A percentile compares a stretch with the other conserved stretches of the same genome.
Conservation (phyloP, 2,329 filamentous ascomycete genomes). For the Botrytis galanthina region DNA sequence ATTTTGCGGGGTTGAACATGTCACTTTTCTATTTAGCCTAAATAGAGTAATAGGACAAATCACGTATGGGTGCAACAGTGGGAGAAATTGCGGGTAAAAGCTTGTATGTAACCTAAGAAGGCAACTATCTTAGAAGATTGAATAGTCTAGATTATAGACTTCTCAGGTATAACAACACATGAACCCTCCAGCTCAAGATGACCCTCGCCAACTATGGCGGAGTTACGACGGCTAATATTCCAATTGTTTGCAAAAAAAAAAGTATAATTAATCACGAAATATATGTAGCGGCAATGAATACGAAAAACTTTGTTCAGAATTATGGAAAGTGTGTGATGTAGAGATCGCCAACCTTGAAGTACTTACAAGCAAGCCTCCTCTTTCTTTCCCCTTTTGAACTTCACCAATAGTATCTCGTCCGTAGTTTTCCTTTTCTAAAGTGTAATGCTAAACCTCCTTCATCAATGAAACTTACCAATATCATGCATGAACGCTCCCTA, state of each 20-base stretch:
- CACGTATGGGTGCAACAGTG: not conserved
- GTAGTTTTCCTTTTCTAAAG: constrained; percentile 10
- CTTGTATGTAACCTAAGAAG: not conserved
- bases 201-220: constrained; percentile 13
- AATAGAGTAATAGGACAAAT: constrained; percentile 20
- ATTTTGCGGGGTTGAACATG: constrained; percentile 32
- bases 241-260: not conserved
- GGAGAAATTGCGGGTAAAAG: not conserved
- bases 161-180: not conserved
- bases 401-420: not conserved
- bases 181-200: not conserved
- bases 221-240: not conserved
- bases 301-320: constrained; percentile 10
- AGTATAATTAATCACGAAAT: constrained; percentile 11
- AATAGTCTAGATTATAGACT: not conserved
- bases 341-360: constrained; percentile 38
- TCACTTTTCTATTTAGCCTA: constrained; percentile 31
- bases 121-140: not conserved
- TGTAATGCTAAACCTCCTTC: constrained; percentile 3
- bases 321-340: constrained; percentile 26
- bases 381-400: not conserved
- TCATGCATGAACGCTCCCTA: constrained; percentile 17
- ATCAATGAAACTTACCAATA: constrained; percentile 27
- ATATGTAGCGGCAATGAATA: not conserved
- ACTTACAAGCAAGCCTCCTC: constrained; percentile 35